A percentile compares a stretch with the other conserved stretches of the same genome.
These are phyloP conservation scores for Talaromyces piceae DNA, from an alignment of 2,329 filamentous ascomycete species.

Conservation along the genomic window DNA sequence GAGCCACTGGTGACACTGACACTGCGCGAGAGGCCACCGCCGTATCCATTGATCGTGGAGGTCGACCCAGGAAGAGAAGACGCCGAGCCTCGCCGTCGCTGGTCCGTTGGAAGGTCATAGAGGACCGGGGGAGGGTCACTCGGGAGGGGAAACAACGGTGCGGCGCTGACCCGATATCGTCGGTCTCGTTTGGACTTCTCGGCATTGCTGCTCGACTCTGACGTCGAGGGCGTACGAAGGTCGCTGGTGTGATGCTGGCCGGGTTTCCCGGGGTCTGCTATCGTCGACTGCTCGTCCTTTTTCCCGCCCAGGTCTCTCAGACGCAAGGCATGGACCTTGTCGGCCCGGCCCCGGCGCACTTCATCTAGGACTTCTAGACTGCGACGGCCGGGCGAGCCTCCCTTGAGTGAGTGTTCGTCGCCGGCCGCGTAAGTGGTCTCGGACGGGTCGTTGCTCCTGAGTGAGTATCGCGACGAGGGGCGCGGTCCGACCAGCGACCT, in stretches of 20 bases:
- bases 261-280: background rate
- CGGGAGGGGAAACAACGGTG: conserved; percentile 16
- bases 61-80: conserved; percentile 9
- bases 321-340: conserved; percentile 21
- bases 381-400: conserved; percentile 6
- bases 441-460: conserved; percentile 6
- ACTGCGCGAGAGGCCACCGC: conserved; percentile 10
- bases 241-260: background rate
- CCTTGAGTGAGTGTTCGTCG: conserved; percentile 5
- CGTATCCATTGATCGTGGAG: conserved; percentile 9
- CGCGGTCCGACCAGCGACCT: conserved; percentile 5
- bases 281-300: conserved; percentile 13
- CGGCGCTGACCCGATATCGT: conserved; percentile 8
- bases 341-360: conserved; percentile 15
- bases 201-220: background rate
- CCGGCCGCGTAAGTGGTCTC: background rate
- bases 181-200: background rate
- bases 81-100: conserved; percentile 6
- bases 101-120: background rate
- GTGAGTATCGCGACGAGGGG: conserved; percentile 6
- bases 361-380: conserved; percentile 12
- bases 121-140: conserved; percentile 14
- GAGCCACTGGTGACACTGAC: conserved; percentile 10
- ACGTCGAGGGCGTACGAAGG: background rate
- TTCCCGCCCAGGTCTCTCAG: conserved; percentile 22